These are phyloP conservation scores for Euptelea pleiosperma DNA, from an alignment of 164 flowering plant genomes.

Conservation along the genomic window DNA sequence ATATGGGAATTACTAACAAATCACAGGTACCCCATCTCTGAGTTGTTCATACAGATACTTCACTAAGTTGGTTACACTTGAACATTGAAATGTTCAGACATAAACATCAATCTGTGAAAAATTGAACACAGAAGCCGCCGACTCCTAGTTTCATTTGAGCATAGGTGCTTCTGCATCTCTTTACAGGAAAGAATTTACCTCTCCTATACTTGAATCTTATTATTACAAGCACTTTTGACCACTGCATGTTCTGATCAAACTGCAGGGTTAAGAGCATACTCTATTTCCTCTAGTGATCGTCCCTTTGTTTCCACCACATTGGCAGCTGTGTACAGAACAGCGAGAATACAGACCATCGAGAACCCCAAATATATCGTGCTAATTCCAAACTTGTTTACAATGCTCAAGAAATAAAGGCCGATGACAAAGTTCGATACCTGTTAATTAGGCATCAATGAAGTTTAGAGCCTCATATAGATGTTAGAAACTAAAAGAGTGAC, in stretches of 20 bases:
- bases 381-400: conserved; percentile 91
- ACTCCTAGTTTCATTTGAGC: background rate
- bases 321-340: conserved; percentile 75
- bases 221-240: background rate
- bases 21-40: no score
- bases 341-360: conserved; percentile 62
- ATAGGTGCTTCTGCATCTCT: background rate
- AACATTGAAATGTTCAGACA: background rate
- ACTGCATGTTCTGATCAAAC: conserved; percentile 27
- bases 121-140: background rate
- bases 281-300: conserved; percentile 92
- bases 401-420: conserved; percentile 89
- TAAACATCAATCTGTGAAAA: background rate
- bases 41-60: no score
- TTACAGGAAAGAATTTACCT: background rate
- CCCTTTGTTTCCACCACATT: conserved; percentile 98
- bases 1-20: no score
- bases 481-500: no score
- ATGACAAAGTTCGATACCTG: conserved; percentile 93
- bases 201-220: background rate
- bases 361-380: conserved; percentile 86
- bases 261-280: conserved; percentile 62
- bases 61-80: background rate
- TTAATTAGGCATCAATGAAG: background rate
- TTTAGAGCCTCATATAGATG: background rate